phyloP scores from a whole-genome alignment of 2,329 filamentous ascomycete species.

The Fusarium sp. region DNA sequence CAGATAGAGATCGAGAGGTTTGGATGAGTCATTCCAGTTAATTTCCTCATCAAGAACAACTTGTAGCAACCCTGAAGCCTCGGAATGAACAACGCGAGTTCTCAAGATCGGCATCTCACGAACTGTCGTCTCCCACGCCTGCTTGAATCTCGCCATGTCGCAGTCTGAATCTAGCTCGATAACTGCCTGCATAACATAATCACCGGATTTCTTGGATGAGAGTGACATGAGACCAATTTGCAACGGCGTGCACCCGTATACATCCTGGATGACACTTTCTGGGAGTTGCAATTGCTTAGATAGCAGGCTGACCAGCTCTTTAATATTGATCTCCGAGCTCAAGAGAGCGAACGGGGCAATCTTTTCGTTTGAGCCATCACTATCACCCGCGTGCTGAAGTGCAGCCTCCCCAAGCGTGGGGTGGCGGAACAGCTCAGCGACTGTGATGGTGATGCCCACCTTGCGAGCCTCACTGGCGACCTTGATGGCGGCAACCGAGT shows the following conservation, averaged over 20 bases:
- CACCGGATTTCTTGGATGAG: constrained; percentile 6
- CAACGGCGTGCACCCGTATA: background rate
- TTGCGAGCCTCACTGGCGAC: constrained; percentile 56
- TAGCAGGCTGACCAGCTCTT: no score
- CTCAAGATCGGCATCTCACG: background rate
- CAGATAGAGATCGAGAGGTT: background rate
- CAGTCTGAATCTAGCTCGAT: background rate
- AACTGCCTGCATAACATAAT: constrained; percentile 8
- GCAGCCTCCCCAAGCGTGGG: constrained; percentile 23
- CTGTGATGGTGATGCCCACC: constrained; percentile 49
- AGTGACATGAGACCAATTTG: constrained; percentile 15
- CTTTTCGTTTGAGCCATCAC: no score
- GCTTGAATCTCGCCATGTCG: background rate
- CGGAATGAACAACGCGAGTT: background rate
- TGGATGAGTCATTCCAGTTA: background rate
- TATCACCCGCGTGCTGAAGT: no score
- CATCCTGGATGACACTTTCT: background rate
- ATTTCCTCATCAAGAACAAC: background rate
- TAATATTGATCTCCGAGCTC: no score
- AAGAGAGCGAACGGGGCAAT: no score
- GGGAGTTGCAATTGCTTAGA: no score
- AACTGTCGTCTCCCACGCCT: background rate
- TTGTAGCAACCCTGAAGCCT: background rate
- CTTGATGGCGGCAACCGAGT: constrained; percentile 52
- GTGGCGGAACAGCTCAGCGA: constrained; percentile 52